Conservation (phyloP, 2,329 filamentous ascomycete species). For the Neonectria faginata region DNA sequence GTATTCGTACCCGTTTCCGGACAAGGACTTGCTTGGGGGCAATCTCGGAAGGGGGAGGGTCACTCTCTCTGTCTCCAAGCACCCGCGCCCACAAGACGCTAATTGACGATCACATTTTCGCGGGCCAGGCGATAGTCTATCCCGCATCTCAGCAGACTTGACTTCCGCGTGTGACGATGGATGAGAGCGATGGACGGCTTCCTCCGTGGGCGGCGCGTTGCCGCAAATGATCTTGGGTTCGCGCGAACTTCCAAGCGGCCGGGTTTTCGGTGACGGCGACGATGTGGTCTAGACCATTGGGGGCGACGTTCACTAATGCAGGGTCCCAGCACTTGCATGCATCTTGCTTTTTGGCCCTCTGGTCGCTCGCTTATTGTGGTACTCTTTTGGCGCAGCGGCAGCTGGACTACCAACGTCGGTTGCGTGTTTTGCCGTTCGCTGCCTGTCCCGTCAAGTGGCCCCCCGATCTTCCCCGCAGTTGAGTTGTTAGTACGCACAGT, state of each 20-base stretch:
- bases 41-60: slow-evolving; percentile 22
- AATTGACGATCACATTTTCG: slow-evolving; percentile 1
- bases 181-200: neutral
- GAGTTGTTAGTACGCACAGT: neutral
- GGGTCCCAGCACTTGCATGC: slow-evolving; percentile 24
- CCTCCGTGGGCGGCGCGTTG: neutral
- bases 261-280: neutral
- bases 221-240: neutral
- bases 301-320: slow-evolving; percentile 26
- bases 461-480: neutral
- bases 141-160: neutral
- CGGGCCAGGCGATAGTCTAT: neutral
- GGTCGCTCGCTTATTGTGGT: neutral
- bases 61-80: neutral
- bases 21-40: neutral
- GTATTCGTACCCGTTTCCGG: neutral
- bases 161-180: neutral
- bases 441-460: too few species aligned
- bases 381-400: slow-evolving; percentile 22
- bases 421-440: neutral
- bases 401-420: neutral
- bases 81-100: neutral
- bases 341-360: neutral
- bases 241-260: neutral
- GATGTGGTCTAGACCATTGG: slow-evolving; percentile 17